A percentile compares a stretch with the other conserved stretches of the same genome.
Conservation (phyloP, 768 basidiomycete species). For the Coprinopsis marcescibilis region DNA sequence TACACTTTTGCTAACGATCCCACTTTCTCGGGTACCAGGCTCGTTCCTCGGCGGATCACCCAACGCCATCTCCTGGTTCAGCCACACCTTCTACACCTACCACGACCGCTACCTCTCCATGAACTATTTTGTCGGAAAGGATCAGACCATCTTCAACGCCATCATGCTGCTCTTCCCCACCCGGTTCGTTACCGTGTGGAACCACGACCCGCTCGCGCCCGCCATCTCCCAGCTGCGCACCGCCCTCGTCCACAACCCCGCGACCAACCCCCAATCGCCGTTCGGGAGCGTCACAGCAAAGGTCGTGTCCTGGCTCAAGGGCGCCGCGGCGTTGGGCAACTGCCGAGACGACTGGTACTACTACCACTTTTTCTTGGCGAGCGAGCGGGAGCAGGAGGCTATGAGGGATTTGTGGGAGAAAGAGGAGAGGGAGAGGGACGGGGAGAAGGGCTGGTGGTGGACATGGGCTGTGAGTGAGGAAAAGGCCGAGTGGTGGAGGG, state of each 20-base stretch:
- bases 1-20: not conserved
- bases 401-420: slow-evolving; percentile 22
- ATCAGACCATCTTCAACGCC: slow-evolving; percentile 46
- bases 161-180: slow-evolving; percentile 35
- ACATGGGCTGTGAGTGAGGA: slow-evolving; percentile 17
- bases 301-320: slow-evolving; percentile 1
- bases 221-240: slow-evolving; percentile 2
- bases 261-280: no score
- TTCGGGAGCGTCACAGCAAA: slow-evolving; percentile 8
- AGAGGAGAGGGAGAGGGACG: slow-evolving; percentile 5
- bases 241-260: slow-evolving; percentile 9
- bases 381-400: slow-evolving; percentile 13
- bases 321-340: slow-evolving; percentile 18
- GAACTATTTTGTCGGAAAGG: slow-evolving; percentile 52
- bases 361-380: slow-evolving; percentile 46
- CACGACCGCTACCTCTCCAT: slow-evolving; percentile 45
- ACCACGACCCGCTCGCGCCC: slow-evolving; percentile 16
- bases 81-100: slow-evolving; percentile 39
- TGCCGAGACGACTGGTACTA: slow-evolving; percentile 44
- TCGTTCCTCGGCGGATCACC: slow-evolving; percentile 54
- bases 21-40: no score
- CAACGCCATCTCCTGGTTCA: slow-evolving; percentile 39
- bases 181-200: slow-evolving; percentile 38
- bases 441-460: slow-evolving; percentile 19
- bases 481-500: slow-evolving; percentile 2